These are phyloP conservation scores for Epichloe bromicola DNA, from an alignment of 2,329 filamentous ascomycete species.

Conservation along the genomic window DNA sequence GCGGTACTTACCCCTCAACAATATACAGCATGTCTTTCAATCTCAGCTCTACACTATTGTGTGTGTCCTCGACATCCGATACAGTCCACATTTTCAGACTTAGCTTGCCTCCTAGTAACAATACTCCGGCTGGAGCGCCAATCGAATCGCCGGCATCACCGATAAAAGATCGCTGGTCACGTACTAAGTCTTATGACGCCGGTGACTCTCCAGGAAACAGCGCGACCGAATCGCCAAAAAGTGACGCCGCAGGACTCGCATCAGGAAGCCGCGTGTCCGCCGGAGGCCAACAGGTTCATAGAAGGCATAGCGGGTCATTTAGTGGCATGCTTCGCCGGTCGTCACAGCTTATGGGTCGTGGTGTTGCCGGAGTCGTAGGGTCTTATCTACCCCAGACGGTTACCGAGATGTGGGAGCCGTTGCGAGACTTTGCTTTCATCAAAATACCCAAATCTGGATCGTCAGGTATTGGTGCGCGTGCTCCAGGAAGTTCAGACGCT, in stretches of 20 bases:
- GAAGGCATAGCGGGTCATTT: constrained; percentile 59
- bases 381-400: constrained; percentile 89
- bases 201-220: constrained; percentile 27
- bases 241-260: constrained; percentile 30
- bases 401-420: constrained; percentile 94
- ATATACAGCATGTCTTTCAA: constrained; percentile 99
- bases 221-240: constrained; percentile 39
- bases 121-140: constrained; percentile 22
- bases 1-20: constrained; percentile 86
- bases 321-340: constrained; percentile 87
- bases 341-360: constrained; percentile 83
- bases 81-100: constrained; percentile 95
- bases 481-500: constrained; percentile 19
- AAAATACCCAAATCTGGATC: constrained; percentile 59
- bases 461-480: constrained; percentile 8
- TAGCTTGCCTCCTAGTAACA: constrained; percentile 30
- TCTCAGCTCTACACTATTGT: constrained; percentile 79
- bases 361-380: constrained; percentile 76
- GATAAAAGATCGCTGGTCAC: constrained; percentile 38
- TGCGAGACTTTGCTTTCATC: constrained; percentile 91
- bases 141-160: constrained; percentile 28
- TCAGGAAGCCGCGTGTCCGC: constrained; percentile 13
- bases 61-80: constrained; percentile 90
- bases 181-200: constrained; percentile 38
- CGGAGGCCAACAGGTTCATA: constrained; percentile 18